Base-by-base conservation (phyloP, 2,329 filamentous ascomycete genomes). In the Alternaria sp. region DNA sequence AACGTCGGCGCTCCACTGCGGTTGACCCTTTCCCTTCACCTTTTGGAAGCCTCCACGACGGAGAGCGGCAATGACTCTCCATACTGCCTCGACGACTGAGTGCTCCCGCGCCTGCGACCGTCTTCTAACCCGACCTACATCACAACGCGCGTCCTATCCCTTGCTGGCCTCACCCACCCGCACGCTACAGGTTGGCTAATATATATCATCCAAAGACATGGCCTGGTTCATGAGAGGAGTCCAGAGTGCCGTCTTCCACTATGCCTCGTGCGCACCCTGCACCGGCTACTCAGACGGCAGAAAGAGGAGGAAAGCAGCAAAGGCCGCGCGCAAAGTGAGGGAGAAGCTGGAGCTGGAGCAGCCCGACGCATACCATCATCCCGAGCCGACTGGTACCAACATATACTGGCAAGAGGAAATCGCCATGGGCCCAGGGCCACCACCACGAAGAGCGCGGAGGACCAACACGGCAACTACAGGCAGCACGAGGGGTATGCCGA, bases 381-480 rank as follows among this genome's bases (percentile, higher is more conserved):
- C 91, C 2, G 87, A 89, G 45, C 92, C 93, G 1, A 95, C 93
- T 71, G 90, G 89, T 72, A 97, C 93, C 28, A 97, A 97, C 72
- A 90, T 90, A 12, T 92, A 92, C 80, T 97, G 94, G 94, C 83
- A 86, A 32, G 91, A 95, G 74, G 94, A 97, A 79, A 96, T 97
- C 67, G 85, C 84, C 64, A 85, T 94, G 80, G 94, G 94, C 0
- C 94, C 94, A 2, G 88, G 87, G 3, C 85, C 91, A 36, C 89
- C 89, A 32, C 89, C 89, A 71, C 80, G 83, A 85, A 59, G 72
- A 59, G 67, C 89, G 77, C 80, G 85, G 60, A 74, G 86, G 79
- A 79, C 88, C 85, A 80, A 88, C 83, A 73, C 82, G 80, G 61
- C 65, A 48, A 75, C 48, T 28, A 40, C 32, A 81, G 61, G 67